Percentiles rank a stretch among this genome's conserved stretches.
Evolutionary conservation across 2,329 filamentous ascomycete genomes (phyloP).

Genomic region (Fusarium nodosum): DNA sequence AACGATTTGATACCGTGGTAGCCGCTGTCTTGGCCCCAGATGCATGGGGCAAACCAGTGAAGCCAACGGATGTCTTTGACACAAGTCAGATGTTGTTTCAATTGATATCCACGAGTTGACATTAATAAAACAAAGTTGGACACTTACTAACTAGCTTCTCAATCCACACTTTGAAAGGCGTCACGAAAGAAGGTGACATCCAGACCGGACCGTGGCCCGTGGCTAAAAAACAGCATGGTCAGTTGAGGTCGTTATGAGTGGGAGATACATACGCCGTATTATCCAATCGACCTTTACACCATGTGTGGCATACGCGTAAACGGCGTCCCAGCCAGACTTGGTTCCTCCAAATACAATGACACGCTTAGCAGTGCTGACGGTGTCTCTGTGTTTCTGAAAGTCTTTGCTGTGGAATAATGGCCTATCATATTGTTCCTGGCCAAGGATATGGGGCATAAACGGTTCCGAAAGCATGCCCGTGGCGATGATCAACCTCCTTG

Average conservation of each 20-base stretch:
- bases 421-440: slow-evolving; percentile 53
- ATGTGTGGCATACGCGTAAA: slow-evolving; percentile 60
- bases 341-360: slow-evolving; percentile 66
- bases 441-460: slow-evolving; percentile 56
- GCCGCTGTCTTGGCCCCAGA: slow-evolving; percentile 10
- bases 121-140: no score
- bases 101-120: rapidly evolving
- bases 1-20: neutral
- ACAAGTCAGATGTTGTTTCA: neutral
- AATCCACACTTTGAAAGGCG: slow-evolving; percentile 3
- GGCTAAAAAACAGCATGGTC: neutral
- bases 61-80: neutral
- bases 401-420: slow-evolving; percentile 61
- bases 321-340: slow-evolving; percentile 71
- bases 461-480: slow-evolving; percentile 62
- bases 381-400: slow-evolving; percentile 51
- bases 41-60: slow-evolving; percentile 16
- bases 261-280: neutral
- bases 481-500: slow-evolving; percentile 60
- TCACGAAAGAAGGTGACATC: neutral
- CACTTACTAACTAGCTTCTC: slow-evolving; percentile 12
- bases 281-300: slow-evolving; percentile 42
- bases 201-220: slow-evolving; percentile 12
- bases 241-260: neutral
- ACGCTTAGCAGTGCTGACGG: slow-evolving; percentile 51